Base-by-base conservation (phyloP, 306 rosid species). In the Morella rubra region DNA sequence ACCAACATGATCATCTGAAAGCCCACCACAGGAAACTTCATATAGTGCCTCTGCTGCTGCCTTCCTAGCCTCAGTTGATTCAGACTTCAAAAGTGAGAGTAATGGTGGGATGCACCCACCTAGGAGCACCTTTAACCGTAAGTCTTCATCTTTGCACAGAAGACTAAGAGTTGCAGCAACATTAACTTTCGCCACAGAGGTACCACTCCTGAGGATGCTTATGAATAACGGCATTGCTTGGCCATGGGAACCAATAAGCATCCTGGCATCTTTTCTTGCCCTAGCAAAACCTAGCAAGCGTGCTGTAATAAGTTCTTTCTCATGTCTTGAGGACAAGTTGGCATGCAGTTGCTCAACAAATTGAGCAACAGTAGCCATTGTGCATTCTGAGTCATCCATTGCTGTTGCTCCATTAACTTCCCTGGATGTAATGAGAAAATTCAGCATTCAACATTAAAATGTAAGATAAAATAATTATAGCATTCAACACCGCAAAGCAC, bases 141-240 rank as follows among this genome's bases (percentile, higher is more conserved):
- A 73, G 64, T 95, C 98, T 73, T 89, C 96, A 78, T 92, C 95
- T 88, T 92, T 95, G 88, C 97, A 95, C 75, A 95, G 86, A 76
- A 82, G 86, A 84, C 91, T 88, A 24, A 95, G 84, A 77, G 90
- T 92, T 79, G 87, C 77, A 60, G 98, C 98, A 76, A 92, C 93
- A 82, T 90, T 89, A 79, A 92, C 92, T 89, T 90, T 95, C 61
- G 98, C 98, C 37, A 42, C 81, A 67, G 86, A 79, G 69, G 96
- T 89, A 82, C 98, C 96, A 79, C 77, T 87, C 83, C 98, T 85
- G 79, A 95, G 98, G 81, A 92, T 87, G 87, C 83, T 95, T 82
- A 92, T 88, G 88, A 95, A 92, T 88, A 95, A 89, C 52, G 97
- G 97, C 97, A 95, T 95, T 66, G 97, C 98, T 82, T 92, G 98